Evolutionary conservation across 257 asterid genomes (phyloP).

Genomic region (Agastache rugosa): DNA sequence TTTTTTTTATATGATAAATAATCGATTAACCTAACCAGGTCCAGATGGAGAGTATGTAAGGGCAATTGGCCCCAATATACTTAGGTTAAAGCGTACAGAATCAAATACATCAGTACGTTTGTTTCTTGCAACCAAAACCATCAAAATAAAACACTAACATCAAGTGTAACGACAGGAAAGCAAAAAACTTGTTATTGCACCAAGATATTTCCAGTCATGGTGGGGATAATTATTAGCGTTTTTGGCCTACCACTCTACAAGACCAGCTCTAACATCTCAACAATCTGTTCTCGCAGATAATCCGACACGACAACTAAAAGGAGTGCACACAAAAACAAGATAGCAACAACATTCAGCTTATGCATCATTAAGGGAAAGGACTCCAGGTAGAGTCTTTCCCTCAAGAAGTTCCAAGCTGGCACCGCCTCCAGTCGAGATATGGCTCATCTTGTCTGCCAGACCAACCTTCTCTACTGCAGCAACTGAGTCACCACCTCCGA

Average conservation of each 20-base stretch:
- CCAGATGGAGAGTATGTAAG: no score
- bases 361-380: conserved; percentile 78
- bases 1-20: no score
- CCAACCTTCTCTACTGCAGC: conserved; percentile 98
- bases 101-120: not conserved
- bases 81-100: no score
- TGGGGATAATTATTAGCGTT: conserved; percentile 46
- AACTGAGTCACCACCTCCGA: conserved; percentile 92
- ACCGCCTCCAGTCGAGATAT: conserved; percentile 93
- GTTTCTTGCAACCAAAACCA: not conserved
- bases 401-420: conserved; percentile 96
- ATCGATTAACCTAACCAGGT: no score
- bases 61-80: no score
- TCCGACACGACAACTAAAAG: conserved; percentile 5
- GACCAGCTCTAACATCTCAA: conserved; percentile 35
- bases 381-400: conserved; percentile 88
- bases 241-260: conserved; percentile 35
- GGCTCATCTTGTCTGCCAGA: conserved; percentile 94
- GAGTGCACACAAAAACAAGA: conserved; percentile 15
- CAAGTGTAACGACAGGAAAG: not conserved
- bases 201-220: conserved; percentile 32
- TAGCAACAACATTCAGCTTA: conserved; percentile 30
- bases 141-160: not conserved
- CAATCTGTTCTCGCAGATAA: conserved; percentile 20
- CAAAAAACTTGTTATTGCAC: conserved; percentile 30